These are phyloP conservation scores for Papiliotrema terrestris DNA, from an alignment of 1,284 basidiomycete species.

Conservation along the genomic window DNA sequence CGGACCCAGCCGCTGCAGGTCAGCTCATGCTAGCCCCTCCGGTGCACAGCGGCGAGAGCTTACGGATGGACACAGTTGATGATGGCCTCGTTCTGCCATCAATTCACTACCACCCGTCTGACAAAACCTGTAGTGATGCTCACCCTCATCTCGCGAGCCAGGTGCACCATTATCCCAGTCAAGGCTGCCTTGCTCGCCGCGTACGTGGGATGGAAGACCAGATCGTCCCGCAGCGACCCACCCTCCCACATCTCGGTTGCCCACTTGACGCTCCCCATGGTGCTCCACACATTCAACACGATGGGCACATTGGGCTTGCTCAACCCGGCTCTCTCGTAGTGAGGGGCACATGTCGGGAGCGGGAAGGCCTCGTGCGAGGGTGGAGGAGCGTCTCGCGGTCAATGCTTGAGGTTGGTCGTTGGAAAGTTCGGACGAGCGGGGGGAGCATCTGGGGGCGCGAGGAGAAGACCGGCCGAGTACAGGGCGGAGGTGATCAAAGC, in stretches of 20 bases:
- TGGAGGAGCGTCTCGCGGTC: neutral
- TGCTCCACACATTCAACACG: constrained; percentile 8
- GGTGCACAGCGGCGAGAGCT: neutral
- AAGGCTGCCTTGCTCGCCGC: constrained; percentile 10
- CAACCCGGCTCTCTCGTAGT: neutral
- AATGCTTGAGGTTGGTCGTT: neutral
- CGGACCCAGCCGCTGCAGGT: constrained; percentile 7
- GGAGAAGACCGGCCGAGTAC: constrained; percentile 6
- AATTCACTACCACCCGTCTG: neutral
- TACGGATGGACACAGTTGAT: constrained; percentile 10
- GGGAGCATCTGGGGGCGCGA: neutral
- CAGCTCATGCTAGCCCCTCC: neutral
- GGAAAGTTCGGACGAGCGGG: neutral
- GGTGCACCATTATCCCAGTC: constrained; percentile 11
- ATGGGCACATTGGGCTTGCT: neutral
- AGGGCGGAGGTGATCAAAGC: constrained; percentile 6
- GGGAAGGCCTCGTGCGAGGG: neutral
- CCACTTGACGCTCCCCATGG: constrained; percentile 5
- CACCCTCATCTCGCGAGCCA: constrained; percentile 11
- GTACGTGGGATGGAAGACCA: constrained; percentile 12
- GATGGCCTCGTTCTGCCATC: constrained; percentile 9
- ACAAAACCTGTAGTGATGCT: neutral
- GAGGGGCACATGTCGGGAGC: neutral
- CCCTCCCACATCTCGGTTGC: constrained; percentile 9
- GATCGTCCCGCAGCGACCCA: constrained; percentile 9